Percentiles rank a stretch among this genome's conserved stretches.
Conservation (phyloP, 352 stramenopile species). For the Aphanomyces cochlioides region DNA sequence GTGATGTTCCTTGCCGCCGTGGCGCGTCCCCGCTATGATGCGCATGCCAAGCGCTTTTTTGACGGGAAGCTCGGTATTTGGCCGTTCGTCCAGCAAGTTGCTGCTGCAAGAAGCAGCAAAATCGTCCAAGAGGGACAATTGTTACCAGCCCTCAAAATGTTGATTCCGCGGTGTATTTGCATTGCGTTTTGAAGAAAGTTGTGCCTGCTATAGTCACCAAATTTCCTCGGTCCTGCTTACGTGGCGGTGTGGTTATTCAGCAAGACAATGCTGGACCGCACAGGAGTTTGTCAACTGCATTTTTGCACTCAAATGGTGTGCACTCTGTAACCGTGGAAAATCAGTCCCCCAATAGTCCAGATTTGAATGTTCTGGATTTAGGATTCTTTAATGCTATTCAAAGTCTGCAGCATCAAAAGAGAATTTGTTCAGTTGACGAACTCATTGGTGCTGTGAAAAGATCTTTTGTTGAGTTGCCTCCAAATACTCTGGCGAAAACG, state of each 20-base stretch:
- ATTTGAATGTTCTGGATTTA: background rate
- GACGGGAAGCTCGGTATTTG: constrained; percentile 1
- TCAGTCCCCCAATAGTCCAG: background rate
- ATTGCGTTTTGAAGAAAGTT: background rate
- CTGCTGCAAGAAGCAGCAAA: background rate
- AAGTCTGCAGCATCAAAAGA: background rate
- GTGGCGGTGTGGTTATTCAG: background rate
- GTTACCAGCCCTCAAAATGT: background rate
- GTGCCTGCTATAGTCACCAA: background rate
- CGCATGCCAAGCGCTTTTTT: background rate
- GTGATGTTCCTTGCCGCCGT: constrained; percentile 1
- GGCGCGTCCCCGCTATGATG: background rate
- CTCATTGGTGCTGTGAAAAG: background rate
- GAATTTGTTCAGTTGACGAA: background rate
- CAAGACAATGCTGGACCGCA: background rate
- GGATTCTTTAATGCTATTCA: constrained; percentile 7
- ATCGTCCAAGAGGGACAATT: background rate
- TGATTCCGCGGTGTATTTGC: background rate
- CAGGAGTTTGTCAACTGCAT: background rate
- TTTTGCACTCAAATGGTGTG: background rate
- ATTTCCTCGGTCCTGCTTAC: background rate
- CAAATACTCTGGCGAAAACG: background rate
- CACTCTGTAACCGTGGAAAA: background rate
- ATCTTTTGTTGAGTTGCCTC: background rate
- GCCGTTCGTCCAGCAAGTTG: background rate